A percentile compares a stretch with the other conserved stretches of the same genome.
Conservation (phyloP, 805 yeast species). For the Wickerhamomyces kurtzmanii region DNA sequence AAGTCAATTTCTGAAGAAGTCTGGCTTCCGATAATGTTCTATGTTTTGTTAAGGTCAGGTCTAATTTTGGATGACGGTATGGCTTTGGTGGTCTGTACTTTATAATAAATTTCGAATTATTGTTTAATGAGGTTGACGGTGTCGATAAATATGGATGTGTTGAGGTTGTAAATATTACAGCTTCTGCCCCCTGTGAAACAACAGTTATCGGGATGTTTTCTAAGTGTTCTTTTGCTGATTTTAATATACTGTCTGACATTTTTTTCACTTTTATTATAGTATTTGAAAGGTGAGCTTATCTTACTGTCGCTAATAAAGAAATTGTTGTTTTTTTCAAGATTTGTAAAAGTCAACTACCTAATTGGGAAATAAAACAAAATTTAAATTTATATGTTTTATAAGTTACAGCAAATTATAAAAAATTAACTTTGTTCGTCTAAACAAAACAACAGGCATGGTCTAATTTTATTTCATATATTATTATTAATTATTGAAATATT, state of each 20-base stretch:
- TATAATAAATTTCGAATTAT: constrained; percentile 39
- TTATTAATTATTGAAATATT: too few relatives aligned
- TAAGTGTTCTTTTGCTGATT: constrained; percentile 29
- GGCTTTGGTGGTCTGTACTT: constrained; percentile 85
- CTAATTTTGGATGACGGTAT: constrained; percentile 83
- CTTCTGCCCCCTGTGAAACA: constrained; percentile 89
- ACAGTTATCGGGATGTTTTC: constrained; percentile 40
- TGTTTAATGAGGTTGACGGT: constrained; percentile 6
- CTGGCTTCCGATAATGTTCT: constrained; percentile 83
- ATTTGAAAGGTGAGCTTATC: too few relatives aligned
- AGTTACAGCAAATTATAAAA: too few relatives aligned
- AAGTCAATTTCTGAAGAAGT: constrained; percentile 46
- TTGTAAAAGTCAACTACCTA: neutral
- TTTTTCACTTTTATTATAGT: neutral
- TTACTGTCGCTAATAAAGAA: too few relatives aligned
- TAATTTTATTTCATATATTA: too few relatives aligned
- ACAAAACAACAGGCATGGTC: too few relatives aligned
- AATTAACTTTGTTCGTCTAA: too few relatives aligned
- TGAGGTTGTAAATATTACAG: constrained; percentile 56
- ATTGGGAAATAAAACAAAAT: neutral
- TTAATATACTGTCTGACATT: constrained; percentile 49
- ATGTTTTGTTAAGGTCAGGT: constrained; percentile 62
- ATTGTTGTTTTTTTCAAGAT: constrained; percentile 11
- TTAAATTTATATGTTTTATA: too few relatives aligned
- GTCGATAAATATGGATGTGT: constrained; percentile 57